Conservation (phyloP, 495 filamentous ascomycete genomes). For the Penicillium roqueforti region DNA sequence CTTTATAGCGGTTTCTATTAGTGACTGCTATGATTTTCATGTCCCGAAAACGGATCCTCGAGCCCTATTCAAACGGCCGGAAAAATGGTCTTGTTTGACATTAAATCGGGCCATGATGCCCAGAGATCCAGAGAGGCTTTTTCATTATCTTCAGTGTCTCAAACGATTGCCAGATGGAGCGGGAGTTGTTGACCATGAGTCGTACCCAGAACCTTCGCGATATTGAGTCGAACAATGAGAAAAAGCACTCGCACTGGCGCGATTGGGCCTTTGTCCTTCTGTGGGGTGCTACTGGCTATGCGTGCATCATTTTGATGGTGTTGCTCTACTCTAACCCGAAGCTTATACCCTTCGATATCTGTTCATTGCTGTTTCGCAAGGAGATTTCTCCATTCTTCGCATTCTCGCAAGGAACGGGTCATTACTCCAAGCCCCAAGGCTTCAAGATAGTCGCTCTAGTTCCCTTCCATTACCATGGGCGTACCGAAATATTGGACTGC, state of each 20-base stretch:
- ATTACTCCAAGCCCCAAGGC: conserved; percentile 39
- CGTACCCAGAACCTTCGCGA: conserved; percentile 11
- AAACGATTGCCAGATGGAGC: neutral
- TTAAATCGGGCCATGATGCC: conserved; percentile 13
- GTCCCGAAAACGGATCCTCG: conserved; percentile 20
- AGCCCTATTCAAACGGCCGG: conserved; percentile 1
- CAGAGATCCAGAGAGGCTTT: neutral
- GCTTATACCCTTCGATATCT: conserved; percentile 20
- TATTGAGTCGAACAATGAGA: conserved; percentile 18
- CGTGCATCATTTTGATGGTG: conserved; percentile 21
- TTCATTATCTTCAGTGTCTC: neutral
- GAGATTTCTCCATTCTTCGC: conserved; percentile 29
- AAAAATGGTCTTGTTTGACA: conserved; percentile 1
- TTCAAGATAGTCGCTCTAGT: conserved; percentile 48
- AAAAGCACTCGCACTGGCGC: conserved; percentile 15
- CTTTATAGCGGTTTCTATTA: conserved; percentile 3
- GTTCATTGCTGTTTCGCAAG: conserved; percentile 24
- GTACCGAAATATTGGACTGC: conserved; percentile 49
- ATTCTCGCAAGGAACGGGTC: conserved; percentile 26
- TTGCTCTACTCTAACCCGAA: conserved; percentile 23
- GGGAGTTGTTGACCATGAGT: conserved; percentile 23
- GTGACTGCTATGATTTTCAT: neutral
- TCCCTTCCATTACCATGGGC: conserved; percentile 44
- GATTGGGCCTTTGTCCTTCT: conserved; percentile 21
- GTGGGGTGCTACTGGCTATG: conserved; percentile 28